Evolutionary conservation across 768 basidiomycete genomes (phyloP).

Genomic region (Lepiota venenata): DNA sequence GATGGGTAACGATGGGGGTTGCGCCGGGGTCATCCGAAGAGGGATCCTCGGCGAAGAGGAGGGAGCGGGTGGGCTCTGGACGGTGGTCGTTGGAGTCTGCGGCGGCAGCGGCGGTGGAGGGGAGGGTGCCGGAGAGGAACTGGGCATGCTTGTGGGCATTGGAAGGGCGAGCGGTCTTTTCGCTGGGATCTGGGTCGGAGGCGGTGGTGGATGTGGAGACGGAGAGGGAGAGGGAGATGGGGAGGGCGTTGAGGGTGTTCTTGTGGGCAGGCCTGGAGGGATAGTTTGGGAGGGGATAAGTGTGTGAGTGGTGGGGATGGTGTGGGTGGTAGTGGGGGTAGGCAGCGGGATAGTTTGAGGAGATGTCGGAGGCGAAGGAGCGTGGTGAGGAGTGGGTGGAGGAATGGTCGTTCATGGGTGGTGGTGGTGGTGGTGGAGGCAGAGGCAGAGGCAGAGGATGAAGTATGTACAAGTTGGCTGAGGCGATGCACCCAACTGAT

Average conservation of each 20-base stretch:
- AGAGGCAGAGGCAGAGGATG: not conserved
- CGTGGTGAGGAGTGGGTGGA: conserved; percentile 33
- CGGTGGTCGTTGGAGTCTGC: not conserved
- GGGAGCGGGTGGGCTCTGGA: not conserved
- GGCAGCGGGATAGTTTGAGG: conserved; percentile 10
- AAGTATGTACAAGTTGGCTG: not conserved
- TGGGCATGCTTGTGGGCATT: conserved; percentile 43
- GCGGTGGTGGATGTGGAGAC: conserved; percentile 36
- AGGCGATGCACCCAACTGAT: conserved; percentile 8
- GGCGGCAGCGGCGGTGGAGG: conserved; percentile 5
- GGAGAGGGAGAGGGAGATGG: conserved; percentile 28
- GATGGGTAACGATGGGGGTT: conserved; percentile 17
- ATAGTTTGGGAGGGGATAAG: conserved; percentile 23
- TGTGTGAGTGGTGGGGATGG: conserved; percentile 20
- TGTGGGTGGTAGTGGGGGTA: conserved; percentile 11
- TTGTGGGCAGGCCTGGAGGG: conserved; percentile 19
- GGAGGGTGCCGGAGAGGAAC: conserved; percentile 31
- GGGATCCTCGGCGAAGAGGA: conserved; percentile 11
- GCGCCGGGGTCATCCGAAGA: conserved; percentile 4
- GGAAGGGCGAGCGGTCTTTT: conserved; percentile 45
- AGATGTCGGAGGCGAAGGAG: conserved; percentile 22
- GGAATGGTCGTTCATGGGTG: conserved; percentile 22
- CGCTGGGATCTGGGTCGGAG: conserved; percentile 40
- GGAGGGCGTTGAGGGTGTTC: conserved; percentile 18
- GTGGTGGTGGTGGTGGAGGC: not conserved